Conservation (phyloP, 805 yeast species). For the Metschnikowia hibisci region DNA sequence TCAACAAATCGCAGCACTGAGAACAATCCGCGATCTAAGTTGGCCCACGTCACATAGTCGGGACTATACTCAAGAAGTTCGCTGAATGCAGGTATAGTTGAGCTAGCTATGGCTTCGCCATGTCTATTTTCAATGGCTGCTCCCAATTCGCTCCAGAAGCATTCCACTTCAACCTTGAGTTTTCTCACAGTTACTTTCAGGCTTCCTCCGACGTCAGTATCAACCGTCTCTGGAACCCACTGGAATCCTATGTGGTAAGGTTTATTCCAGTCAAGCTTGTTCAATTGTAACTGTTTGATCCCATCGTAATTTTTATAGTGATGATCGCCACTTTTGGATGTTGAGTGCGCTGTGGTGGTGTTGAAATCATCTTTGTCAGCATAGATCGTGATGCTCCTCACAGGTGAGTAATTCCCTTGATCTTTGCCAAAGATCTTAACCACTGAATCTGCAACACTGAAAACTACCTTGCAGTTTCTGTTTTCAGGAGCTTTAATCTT, state of each 20-base stretch:
- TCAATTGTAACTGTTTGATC: slow-evolving; percentile 59
- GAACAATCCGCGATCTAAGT: slow-evolving; percentile 65
- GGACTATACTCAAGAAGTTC: slow-evolving; percentile 72
- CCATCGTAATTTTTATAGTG: slow-evolving; percentile 56
- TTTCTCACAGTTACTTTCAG: slow-evolving; percentile 29
- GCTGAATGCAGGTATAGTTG: slow-evolving; percentile 59
- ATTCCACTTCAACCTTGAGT: slow-evolving; percentile 57
- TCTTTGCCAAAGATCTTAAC: slow-evolving; percentile 21
- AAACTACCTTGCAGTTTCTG: slow-evolving; percentile 60
- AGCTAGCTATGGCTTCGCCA: slow-evolving; percentile 32
- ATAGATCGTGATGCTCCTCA: slow-evolving; percentile 56
- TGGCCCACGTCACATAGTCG: slow-evolving; percentile 58
- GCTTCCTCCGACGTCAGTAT: slow-evolving; percentile 22
- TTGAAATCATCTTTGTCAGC: slow-evolving; percentile 25
- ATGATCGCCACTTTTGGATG: slow-evolving; percentile 40
- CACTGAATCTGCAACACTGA: slow-evolving; percentile 47
- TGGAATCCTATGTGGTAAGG: slow-evolving; percentile 61
- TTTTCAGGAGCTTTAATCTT: slow-evolving; percentile 55
- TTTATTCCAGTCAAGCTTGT: slow-evolving; percentile 59
- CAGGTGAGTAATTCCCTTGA: slow-evolving; percentile 46
- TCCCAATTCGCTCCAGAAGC: slow-evolving; percentile 73
- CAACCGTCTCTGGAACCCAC: slow-evolving; percentile 59
- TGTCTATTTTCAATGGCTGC: background rate
- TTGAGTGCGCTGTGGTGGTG: slow-evolving; percentile 1
- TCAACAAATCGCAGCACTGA: slow-evolving; percentile 49